Conservation (phyloP, 345 rosid genomes). For the Eucalyptus regnans region DNA sequence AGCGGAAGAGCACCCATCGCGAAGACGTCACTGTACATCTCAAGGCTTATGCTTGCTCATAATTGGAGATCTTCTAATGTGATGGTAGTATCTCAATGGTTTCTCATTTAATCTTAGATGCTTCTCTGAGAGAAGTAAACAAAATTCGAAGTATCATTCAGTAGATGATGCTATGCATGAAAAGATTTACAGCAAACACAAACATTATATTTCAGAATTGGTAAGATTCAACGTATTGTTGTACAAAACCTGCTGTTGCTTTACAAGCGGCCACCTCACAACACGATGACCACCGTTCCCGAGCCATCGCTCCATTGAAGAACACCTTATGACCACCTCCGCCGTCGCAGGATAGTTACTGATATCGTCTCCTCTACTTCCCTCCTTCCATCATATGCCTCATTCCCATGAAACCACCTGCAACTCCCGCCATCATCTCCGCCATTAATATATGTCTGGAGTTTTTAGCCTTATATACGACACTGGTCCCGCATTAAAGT, state of each 20-base stretch:
- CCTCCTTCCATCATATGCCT: neutral
- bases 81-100: neutral
- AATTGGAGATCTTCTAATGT: neutral
- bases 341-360: neutral
- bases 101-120: neutral
- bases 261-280: neutral
- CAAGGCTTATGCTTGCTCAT: neutral
- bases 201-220: neutral
- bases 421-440: neutral
- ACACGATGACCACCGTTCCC: neutral
- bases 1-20: too few relatives aligned
- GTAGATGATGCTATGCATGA: neutral
- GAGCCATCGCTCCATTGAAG: neutral
- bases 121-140: neutral
- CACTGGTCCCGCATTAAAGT: rapidly evolving
- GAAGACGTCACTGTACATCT: too few relatives aligned
- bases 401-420: neutral
- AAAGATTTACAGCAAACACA: neutral
- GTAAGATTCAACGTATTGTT: neutral
- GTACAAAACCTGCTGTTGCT: neutral
- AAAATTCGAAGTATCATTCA: neutral
- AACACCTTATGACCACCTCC: neutral
- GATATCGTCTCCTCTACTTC: neutral
- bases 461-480: neutral
- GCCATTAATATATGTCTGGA: neutral